Conservation (phyloP, 2,329 filamentous ascomycete species). For the Aspergillus alliaceus region DNA sequence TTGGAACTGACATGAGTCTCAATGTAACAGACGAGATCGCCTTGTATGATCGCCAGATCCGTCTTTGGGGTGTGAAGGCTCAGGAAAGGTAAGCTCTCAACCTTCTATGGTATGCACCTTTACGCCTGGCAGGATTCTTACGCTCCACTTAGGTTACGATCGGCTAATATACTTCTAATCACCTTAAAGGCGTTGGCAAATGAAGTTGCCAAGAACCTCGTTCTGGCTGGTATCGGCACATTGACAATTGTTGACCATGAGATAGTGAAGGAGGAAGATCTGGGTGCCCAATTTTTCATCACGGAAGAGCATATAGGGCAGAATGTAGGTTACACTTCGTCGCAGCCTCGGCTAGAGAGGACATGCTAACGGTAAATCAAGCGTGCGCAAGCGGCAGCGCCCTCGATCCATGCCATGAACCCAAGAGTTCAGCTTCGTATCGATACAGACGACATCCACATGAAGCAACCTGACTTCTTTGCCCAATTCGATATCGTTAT, state of each 20-base stretch:
- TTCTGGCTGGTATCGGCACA: slow-evolving; percentile 86
- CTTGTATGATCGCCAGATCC: slow-evolving; percentile 94
- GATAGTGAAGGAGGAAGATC: slow-evolving; percentile 72
- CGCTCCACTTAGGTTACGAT: slow-evolving; percentile 66
- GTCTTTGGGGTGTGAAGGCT: slow-evolving; percentile 93
- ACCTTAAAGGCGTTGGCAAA: slow-evolving; percentile 85
- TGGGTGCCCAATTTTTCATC: slow-evolving; percentile 82
- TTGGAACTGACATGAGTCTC: neutral
- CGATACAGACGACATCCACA: slow-evolving; percentile 66
- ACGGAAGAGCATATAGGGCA: slow-evolving; percentile 70
- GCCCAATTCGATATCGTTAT: slow-evolving; percentile 80
- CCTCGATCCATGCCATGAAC: slow-evolving; percentile 82
- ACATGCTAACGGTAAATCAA: slow-evolving; percentile 28
- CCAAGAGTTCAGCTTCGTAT: slow-evolving; percentile 77
- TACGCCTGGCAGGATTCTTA: neutral
- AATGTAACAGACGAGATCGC: slow-evolving; percentile 78
- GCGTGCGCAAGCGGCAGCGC: slow-evolving; percentile 76
- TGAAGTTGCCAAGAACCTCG: slow-evolving; percentile 96
- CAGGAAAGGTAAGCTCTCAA: slow-evolving; percentile 67
- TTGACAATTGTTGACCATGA: slow-evolving; percentile 85
- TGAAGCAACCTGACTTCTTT: slow-evolving; percentile 74
- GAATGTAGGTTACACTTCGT: slow-evolving; percentile 53
- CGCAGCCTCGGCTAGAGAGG: neutral
- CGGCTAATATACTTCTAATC: slow-evolving; percentile 84
- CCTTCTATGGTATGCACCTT: neutral